phyloP scores from a whole-genome alignment of 2,329 filamentous ascomycete genomes.

The Xylaria sp. region DNA sequence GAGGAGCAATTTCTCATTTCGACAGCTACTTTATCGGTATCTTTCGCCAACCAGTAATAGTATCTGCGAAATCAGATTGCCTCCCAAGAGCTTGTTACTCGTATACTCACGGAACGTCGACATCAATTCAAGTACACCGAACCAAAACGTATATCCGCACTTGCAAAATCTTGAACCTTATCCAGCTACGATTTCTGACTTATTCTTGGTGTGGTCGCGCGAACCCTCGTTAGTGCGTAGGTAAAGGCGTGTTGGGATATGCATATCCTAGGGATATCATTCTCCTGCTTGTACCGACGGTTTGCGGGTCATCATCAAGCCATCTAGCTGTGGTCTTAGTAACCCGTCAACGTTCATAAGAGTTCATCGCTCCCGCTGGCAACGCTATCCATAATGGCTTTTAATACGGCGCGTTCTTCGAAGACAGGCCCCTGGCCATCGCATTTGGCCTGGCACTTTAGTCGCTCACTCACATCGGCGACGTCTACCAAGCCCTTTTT shows the following conservation, averaged over 20 bases:
- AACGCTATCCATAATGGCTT: constrained; percentile 82
- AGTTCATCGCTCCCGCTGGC: constrained; percentile 83
- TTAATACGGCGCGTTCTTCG: constrained; percentile 76
- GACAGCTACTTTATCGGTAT: constrained; percentile 12
- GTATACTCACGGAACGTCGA: constrained; percentile 29
- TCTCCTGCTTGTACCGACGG: not conserved
- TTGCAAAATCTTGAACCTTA: constrained; percentile 2
- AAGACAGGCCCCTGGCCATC: constrained; percentile 92
- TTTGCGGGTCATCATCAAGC: constrained; percentile 6
- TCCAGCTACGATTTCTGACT: not conserved
- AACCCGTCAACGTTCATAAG: constrained; percentile 57
- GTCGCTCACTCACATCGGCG: constrained; percentile 78
- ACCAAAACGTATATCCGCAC: constrained; percentile 9
- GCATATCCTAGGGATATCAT: not conserved
- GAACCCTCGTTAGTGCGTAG: not conserved
- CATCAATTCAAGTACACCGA: constrained; percentile 16
- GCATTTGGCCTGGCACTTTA: constrained; percentile 81
- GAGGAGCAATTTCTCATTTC: constrained; percentile 21
- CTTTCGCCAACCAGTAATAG: constrained; percentile 22
- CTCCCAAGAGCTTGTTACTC: constrained; percentile 16
- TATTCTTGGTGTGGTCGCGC: not conserved
- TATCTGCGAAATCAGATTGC: constrained; percentile 20
- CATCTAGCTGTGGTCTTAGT: not conserved
- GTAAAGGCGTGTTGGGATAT: not conserved
- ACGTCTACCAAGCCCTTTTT: constrained; percentile 83